Conservation (phyloP, 1,284 basidiomycete genomes). For the Lignosus rhinocerotis region DNA sequence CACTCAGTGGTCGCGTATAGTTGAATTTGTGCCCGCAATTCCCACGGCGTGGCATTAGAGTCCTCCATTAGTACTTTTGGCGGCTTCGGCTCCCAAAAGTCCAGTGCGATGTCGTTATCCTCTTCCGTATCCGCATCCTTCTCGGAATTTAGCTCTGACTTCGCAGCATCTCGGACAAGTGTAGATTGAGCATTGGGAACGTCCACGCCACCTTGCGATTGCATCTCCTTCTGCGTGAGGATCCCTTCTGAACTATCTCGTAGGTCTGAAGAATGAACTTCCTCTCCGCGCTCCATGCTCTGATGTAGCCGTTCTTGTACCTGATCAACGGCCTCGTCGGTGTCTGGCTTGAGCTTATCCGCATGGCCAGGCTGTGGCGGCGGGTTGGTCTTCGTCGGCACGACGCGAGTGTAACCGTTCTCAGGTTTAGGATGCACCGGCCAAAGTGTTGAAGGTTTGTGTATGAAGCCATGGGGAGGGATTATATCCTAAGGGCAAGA, state of each 20-base stretch:
- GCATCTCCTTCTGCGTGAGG: conserved; percentile 41
- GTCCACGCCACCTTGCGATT: conserved; percentile 19
- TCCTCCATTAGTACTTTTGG: conserved; percentile 61
- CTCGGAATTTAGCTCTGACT: not conserved
- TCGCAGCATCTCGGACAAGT: not conserved
- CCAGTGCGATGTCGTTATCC: conserved; percentile 25
- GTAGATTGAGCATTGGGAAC: not conserved
- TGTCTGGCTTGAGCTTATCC: conserved; percentile 45
- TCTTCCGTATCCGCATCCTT: not conserved
- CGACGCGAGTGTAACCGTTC: conserved; percentile 39
- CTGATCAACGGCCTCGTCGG: conserved; percentile 30
- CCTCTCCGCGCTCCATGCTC: conserved; percentile 16
- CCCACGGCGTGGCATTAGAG: conserved; percentile 45
- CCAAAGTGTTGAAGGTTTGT: conserved; percentile 59
- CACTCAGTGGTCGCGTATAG: conserved; percentile 80
- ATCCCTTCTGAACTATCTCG: conserved; percentile 26
- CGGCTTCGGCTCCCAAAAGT: conserved; percentile 55
- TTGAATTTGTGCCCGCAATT: conserved; percentile 73
- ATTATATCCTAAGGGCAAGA: conserved; percentile 54
- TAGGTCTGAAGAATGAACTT: conserved; percentile 25
- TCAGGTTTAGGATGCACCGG: conserved; percentile 46
- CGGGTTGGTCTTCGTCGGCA: conserved; percentile 39
- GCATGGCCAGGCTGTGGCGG: conserved; percentile 54
- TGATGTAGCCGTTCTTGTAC: conserved; percentile 18
- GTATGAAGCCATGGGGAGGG: conserved; percentile 60